Percentiles rank a stretch among this genome's conserved stretches.
phyloP scores from a whole-genome alignment of 768 basidiomycete species.

The Saitozyma podzolica region DNA sequence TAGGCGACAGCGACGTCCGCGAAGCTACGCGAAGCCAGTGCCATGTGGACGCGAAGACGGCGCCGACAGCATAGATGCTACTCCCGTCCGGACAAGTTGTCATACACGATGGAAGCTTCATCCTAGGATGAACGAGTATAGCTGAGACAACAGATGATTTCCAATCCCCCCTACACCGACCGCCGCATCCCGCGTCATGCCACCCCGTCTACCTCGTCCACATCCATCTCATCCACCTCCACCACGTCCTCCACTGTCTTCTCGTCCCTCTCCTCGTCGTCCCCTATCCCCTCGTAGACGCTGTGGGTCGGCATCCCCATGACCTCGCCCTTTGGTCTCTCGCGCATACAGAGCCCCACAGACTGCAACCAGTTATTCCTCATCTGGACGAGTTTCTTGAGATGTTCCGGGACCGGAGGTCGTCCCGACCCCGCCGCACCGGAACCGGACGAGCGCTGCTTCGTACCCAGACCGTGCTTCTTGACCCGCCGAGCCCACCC shows the following conservation, averaged over 20 bases:
- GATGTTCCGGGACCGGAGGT: conserved; percentile 45
- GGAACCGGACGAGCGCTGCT: conserved; percentile 44
- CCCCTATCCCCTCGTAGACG: conserved; percentile 66
- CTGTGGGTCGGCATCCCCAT: conserved; percentile 34
- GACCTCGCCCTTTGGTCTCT: conserved; percentile 61
- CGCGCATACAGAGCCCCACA: conserved; percentile 73
- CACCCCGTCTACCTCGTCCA: conserved; percentile 1
- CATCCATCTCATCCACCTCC: conserved; percentile 10
- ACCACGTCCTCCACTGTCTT: conserved; percentile 31
- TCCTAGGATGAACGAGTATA: too few relatives aligned
- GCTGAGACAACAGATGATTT: too few relatives aligned
- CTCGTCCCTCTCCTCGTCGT: conserved; percentile 35
- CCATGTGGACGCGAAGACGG: too few relatives aligned
- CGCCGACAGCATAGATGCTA: too few relatives aligned
- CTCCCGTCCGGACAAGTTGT: too few relatives aligned
- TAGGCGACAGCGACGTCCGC: too few relatives aligned
- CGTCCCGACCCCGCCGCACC: conserved; percentile 40
- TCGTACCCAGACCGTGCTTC: conserved; percentile 58
- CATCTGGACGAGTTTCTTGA: conserved; percentile 64
- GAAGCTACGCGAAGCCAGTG: too few relatives aligned
- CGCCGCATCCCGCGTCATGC: not conserved
- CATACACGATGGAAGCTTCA: too few relatives aligned
- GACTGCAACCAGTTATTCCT: conserved; percentile 74
- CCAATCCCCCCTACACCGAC: not conserved
- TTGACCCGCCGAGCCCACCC: conserved; percentile 79